Conservation (phyloP, 1,139 yeast species). For the Kodamaea derodonti region DNA sequence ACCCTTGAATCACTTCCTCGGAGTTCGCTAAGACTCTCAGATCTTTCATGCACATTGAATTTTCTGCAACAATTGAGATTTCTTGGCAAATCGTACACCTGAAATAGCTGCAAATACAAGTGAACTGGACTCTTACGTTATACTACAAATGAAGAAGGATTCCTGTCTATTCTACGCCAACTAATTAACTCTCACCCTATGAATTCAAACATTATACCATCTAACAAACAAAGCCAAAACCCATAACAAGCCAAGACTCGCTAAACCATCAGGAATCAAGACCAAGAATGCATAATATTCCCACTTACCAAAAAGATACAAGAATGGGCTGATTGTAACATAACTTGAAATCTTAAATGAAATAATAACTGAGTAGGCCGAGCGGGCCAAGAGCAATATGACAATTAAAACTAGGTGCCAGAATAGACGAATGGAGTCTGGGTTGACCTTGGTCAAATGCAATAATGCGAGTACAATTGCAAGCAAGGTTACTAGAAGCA, state of each 20-base stretch:
- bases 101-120: no score
- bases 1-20: no score
- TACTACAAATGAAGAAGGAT: no score
- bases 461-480: slow-evolving; percentile 11
- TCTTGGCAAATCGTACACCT: no score
- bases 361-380: slow-evolving; percentile 13
- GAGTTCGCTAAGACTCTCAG: no score
- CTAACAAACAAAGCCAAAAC: not conserved
- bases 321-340: slow-evolving; percentile 12
- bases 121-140: no score
- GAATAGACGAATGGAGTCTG: not conserved
- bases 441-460: slow-evolving; percentile 1
- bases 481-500: slow-evolving; percentile 11
- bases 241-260: slow-evolving; percentile 2
- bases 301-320: slow-evolving; percentile 18
- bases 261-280: slow-evolving; percentile 10
- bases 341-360: slow-evolving; percentile 13
- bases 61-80: no score
- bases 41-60: no score
- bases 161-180: no score
- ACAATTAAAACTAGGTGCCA: not conserved
- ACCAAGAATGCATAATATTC: slow-evolving; percentile 18
- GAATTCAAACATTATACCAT: no score
- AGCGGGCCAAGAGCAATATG: slow-evolving; percentile 11
- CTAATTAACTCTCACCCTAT: no score